Evolutionary conservation across 2,329 filamentous ascomycete species (phyloP).

Genomic region (Mycosphaerelloides madeirae): DNA sequence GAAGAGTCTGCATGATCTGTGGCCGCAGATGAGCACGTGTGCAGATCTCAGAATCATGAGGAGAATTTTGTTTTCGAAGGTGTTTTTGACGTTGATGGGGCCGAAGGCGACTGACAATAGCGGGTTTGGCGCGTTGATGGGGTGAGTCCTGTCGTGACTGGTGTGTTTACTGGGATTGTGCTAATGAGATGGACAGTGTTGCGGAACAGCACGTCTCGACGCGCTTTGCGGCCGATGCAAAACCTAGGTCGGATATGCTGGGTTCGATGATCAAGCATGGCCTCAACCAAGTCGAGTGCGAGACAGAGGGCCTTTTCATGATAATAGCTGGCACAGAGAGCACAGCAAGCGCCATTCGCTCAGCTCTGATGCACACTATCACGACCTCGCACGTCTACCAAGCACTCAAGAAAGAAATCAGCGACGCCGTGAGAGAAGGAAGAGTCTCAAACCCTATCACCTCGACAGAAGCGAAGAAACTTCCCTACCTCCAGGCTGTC

Average conservation of each 20-base stretch:
- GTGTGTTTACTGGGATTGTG: too few species aligned
- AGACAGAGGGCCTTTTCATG: conserved; percentile 3
- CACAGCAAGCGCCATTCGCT: conserved; percentile 1
- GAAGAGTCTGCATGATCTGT: neutral
- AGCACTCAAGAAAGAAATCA: neutral
- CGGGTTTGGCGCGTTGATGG: conserved; percentile 2
- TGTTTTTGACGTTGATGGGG: neutral
- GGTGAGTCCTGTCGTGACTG: neutral
- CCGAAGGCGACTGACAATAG: neutral
- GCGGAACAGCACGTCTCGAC: neutral
- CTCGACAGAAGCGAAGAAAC: conserved; percentile 27
- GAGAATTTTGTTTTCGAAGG: conserved; percentile 1
- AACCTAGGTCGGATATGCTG: too few species aligned
- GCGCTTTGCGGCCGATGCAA: conserved; percentile 1
- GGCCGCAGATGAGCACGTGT: conserved; percentile 1
- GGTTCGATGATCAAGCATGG: too few species aligned
- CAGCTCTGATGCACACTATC: neutral
- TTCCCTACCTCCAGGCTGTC: conserved; percentile 41
- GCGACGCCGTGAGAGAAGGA: conserved; percentile 7
- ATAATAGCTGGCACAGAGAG: conserved; percentile 2
- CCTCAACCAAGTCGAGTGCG: too few species aligned
- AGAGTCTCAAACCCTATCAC: conserved; percentile 27
- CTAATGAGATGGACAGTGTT: neutral
- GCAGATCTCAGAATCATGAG: neutral
- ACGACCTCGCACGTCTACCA: conserved; percentile 1